phyloP scores from a whole-genome alignment of 805 yeast species.

The Cyberlindnera sargentensis region DNA sequence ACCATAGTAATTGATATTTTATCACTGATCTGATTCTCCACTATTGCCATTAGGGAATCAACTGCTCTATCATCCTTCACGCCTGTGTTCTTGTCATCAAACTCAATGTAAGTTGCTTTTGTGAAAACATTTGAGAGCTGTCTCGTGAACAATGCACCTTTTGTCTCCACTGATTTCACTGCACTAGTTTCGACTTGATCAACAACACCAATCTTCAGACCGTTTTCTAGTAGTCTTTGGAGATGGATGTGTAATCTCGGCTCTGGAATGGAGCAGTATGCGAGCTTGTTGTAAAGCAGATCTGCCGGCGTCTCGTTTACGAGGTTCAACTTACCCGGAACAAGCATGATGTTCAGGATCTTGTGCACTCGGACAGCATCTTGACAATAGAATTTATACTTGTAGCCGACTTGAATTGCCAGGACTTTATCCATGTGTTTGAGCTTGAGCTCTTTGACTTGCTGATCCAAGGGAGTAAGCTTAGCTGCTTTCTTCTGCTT shows the following conservation, averaged over 20 bases:
- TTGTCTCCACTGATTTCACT: conserved; percentile 47
- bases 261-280: conserved; percentile 84
- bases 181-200: conserved; percentile 81
- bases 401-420: conserved; percentile 87
- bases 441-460: conserved; percentile 59
- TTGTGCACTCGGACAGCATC: conserved; percentile 72
- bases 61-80: conserved; percentile 26
- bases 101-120: conserved; percentile 75
- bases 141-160: conserved; percentile 56
- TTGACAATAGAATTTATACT: conserved; percentile 77
- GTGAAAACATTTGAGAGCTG: conserved; percentile 69
- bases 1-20: conserved; percentile 36
- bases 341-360: conserved; percentile 60
- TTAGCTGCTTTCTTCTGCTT: conserved; percentile 17
- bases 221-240: conserved; percentile 61
- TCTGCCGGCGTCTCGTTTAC: conserved; percentile 47
- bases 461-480: conserved; percentile 77
- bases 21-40: conserved; percentile 19
- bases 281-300: conserved; percentile 47
- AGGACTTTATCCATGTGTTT: conserved; percentile 60
- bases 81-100: conserved; percentile 29
- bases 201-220: conserved; percentile 80
- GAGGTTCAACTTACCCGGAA: conserved; percentile 58
- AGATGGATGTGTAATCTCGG: conserved; percentile 67
- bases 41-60: conserved; percentile 41